Percentiles rank a stretch among this genome's conserved stretches.
phyloP scores from a whole-genome alignment of 2,329 filamentous ascomycete genomes.

The Keithomyces neogunnii region DNA sequence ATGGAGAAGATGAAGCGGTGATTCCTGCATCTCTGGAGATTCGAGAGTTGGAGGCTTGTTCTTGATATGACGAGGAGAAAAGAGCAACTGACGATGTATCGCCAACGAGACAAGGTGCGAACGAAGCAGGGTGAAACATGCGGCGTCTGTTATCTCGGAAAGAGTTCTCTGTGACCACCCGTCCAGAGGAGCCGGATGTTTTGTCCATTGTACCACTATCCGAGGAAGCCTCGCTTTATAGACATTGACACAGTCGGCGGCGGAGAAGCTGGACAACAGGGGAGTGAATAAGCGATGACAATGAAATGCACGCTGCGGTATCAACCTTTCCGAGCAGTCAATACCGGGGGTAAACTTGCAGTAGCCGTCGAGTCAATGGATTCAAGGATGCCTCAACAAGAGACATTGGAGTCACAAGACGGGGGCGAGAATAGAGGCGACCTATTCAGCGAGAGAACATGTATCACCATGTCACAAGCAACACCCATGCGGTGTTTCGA shows the following conservation, averaged over 20 bases:
- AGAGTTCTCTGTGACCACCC: background rate
- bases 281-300: background rate
- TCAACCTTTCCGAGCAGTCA: no score
- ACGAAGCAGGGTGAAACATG: background rate
- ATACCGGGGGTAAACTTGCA: no score
- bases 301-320: background rate
- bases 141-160: background rate
- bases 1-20: background rate
- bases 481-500: background rate
- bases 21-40: conserved; percentile 1
- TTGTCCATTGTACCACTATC: conserved; percentile 2
- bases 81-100: background rate
- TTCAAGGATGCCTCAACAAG: no score
- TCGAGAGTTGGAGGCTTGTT: background rate
- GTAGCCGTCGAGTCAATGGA: no score
- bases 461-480: background rate
- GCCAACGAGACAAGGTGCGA: background rate
- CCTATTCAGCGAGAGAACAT: no score
- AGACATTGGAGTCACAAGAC: no score
- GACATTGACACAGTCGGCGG: background rate
- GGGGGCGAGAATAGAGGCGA: no score
- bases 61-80: background rate
- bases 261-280: background rate
- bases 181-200: conserved; percentile 1
- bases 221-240: conserved; percentile 3